Evolutionary conservation across 2,329 filamentous ascomycete species (phyloP), one percentile per base, ranked within the genome.

Genomic region (Trichoderma oligosporum): DNA sequence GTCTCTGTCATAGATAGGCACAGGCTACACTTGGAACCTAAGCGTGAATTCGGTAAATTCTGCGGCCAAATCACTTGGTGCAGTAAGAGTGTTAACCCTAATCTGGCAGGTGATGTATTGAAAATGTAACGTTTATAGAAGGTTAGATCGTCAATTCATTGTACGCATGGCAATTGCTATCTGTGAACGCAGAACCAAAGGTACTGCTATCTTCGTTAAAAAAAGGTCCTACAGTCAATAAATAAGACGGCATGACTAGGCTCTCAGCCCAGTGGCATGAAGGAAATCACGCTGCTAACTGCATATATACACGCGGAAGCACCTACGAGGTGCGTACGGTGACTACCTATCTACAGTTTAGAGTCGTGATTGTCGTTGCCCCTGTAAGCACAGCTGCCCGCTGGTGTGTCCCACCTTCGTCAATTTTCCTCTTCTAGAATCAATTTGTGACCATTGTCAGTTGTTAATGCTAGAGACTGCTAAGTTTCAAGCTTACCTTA

Each of bases 41-140:
- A 49, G 47, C n/a, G 47, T 14, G 47, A n/a, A 27, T 38, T 49
- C 47, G 33, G 47, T 14, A 29, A 27, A 25, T 49, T 49, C 22
- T 39, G 47, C 47, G 47, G 47, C 47, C 33, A 49, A 49, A 49
- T 14, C 42, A 33, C 9, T 20, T 31, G 24, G 42, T 25, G 25
- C 33, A 38, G 47, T 38, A 22, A 49, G 33, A 49, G 7, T 27
- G 33, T 49, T 49, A 49, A 20, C 4, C 47, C 47, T n/a, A 49
- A 49, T 38, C 11, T 6, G 35, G 47, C 47, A 49, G 47, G 47
- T 49, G 35, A 18, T 27, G 7, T 38, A 12, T 20, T 39, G 33
- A 38, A 38, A 49, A 31, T 27, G 47, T 39, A 27, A n/a, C 47
- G 47, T 49, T 49, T 39, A 49, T 39, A 49, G 47, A 29, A 49